Evolutionary conservation across 2,329 filamentous ascomycete species (phyloP).

Genomic region (Ceratocystiopsis sp.): DNA sequence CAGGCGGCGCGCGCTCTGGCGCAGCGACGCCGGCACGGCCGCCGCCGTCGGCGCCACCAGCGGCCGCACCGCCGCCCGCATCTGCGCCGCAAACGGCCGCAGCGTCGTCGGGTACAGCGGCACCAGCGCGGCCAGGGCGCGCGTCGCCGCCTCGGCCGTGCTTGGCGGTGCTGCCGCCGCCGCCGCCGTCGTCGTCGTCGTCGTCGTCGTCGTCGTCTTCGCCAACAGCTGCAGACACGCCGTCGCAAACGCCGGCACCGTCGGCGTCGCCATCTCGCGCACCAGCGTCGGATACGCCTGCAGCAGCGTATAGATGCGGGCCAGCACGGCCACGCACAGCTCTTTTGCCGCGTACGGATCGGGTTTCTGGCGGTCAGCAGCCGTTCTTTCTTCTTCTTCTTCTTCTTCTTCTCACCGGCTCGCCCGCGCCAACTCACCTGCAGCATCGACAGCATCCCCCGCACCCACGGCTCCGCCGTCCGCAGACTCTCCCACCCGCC

Average conservation of each 20-base stretch:
- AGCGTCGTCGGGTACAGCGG: constrained; percentile 73
- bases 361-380: constrained; percentile 43
- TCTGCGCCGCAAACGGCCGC: constrained; percentile 54
- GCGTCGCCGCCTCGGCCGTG: constrained; percentile 50
- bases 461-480: constrained; percentile 58
- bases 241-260: constrained; percentile 55
- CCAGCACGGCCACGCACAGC: constrained; percentile 58
- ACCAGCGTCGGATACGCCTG: constrained; percentile 69
- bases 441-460: constrained; percentile 56
- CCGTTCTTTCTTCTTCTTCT: no score
- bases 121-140: constrained; percentile 54
- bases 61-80: constrained; percentile 40
- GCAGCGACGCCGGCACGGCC: constrained; percentile 33
- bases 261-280: constrained; percentile 76
- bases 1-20: constrained; percentile 43
- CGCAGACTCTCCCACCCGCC: constrained; percentile 72
- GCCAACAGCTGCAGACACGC: constrained; percentile 53
- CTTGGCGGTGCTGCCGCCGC: constrained; percentile 17
- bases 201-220: no score
- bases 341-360: constrained; percentile 62
- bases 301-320: constrained; percentile 68
- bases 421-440: constrained; percentile 28
- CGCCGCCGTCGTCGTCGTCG: constrained; percentile 19
- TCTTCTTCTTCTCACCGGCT: background rate
- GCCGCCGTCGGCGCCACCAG: constrained; percentile 49